A percentile compares a stretch with the other conserved stretches of the same genome.
phyloP scores from a whole-genome alignment of 176 grass and related monocot genomes.

The Triticum monococcum region DNA sequence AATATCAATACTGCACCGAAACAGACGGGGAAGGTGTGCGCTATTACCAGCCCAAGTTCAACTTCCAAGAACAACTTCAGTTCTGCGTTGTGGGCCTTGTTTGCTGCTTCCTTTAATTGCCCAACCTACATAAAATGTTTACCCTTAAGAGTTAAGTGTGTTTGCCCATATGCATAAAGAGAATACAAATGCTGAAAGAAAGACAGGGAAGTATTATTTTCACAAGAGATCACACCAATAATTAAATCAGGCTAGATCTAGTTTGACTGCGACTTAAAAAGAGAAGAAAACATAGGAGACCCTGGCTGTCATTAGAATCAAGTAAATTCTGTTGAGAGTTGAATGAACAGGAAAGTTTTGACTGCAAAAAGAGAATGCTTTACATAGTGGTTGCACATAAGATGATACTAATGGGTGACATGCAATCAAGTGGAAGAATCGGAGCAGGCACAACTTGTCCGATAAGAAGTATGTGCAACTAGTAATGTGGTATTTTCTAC shows the following conservation, averaged over 20 bases:
- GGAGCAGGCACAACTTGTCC: background rate
- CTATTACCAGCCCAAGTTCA: conserved; percentile 69
- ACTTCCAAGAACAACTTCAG: conserved; percentile 88
- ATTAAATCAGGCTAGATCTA: background rate
- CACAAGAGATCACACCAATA: conserved; percentile 6
- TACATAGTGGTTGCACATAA: background rate
- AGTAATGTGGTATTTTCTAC: background rate
- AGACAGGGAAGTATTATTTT: conserved; percentile 7
- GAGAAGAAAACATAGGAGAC: background rate
- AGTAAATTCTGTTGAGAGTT: background rate
- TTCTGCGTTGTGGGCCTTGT: conserved; percentile 78
- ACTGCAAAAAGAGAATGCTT: background rate
- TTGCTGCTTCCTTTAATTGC: conserved; percentile 75
- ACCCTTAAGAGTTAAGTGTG: conserved; percentile 17
- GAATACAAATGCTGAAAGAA: conserved; percentile 6
- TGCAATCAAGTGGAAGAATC: background rate
- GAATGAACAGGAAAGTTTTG: background rate
- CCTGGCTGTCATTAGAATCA: background rate
- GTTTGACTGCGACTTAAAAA: background rate
- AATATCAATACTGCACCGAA: conserved; percentile 18
- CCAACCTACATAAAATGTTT: conserved; percentile 64
- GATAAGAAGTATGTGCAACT: background rate
- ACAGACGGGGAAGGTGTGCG: background rate
- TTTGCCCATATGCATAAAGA: conserved; percentile 13
- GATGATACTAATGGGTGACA: background rate